Conservation (phyloP, 805 yeast genomes). For the Metschnikowia hibisci region DNA sequence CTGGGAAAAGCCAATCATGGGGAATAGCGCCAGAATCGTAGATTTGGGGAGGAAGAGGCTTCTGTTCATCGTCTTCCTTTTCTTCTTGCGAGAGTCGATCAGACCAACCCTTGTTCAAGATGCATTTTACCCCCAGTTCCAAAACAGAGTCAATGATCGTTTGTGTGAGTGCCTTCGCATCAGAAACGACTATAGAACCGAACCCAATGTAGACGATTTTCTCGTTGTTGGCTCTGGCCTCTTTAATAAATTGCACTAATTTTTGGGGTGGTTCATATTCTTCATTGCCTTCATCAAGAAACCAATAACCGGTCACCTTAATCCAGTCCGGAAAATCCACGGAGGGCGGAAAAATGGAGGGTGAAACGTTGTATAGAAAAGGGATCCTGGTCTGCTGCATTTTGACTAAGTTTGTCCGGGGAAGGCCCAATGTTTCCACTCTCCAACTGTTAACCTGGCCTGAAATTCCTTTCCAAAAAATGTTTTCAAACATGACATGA, state of each 20-base stretch:
- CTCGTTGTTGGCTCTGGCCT: constrained; percentile 57
- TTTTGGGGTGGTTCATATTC: constrained; percentile 58
- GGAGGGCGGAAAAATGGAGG: constrained; percentile 85
- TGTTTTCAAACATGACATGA: constrained; percentile 87
- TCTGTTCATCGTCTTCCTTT: constrained; percentile 20
- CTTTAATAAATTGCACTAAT: constrained; percentile 53
- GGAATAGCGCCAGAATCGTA: constrained; percentile 72
- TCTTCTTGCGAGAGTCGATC: constrained; percentile 50
- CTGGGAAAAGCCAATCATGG: constrained; percentile 92
- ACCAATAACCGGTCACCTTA: constrained; percentile 96
- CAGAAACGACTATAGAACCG: constrained; percentile 88
- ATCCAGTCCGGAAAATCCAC: constrained; percentile 94
- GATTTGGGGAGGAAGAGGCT: constrained; percentile 60
- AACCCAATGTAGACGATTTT: constrained; percentile 89
- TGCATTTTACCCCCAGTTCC: constrained; percentile 79
- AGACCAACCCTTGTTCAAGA: constrained; percentile 93
- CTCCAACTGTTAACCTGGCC: constrained; percentile 89
- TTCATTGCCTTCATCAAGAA: constrained; percentile 60
- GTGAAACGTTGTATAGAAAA: constrained; percentile 84
- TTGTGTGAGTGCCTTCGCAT: constrained; percentile 72
- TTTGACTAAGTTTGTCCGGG: constrained; percentile 63
- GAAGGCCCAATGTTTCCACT: constrained; percentile 56
- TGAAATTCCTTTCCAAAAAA: constrained; percentile 90
- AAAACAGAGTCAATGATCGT: constrained; percentile 77
- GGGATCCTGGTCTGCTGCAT: constrained; percentile 81